phyloP scores from a whole-genome alignment of 2,329 filamentous ascomycete genomes.

The Claviceps sp. region DNA sequence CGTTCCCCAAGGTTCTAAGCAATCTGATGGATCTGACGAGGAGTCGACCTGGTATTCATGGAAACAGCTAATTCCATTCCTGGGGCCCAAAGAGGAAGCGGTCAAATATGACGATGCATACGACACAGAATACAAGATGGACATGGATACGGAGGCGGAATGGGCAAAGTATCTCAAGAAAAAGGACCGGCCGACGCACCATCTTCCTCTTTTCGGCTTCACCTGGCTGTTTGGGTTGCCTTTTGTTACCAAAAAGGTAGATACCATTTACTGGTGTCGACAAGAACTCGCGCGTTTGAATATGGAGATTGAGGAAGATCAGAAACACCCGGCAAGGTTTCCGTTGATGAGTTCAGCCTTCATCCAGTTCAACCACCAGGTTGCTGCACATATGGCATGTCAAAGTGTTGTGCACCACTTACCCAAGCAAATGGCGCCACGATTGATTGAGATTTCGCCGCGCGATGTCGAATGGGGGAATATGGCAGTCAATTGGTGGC shows the following conservation, averaged over 20 bases:
- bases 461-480: constrained; percentile 94
- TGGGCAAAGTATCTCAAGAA: constrained; percentile 77
- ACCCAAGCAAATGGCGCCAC: constrained; percentile 84
- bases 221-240: constrained; percentile 70
- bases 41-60: constrained; percentile 39
- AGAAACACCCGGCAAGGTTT: constrained; percentile 71
- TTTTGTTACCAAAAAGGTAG: constrained; percentile 75
- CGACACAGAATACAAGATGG: constrained; percentile 42
- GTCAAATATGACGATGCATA: constrained; percentile 50
- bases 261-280: constrained; percentile 86
- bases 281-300: constrained; percentile 79
- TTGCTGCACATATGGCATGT: constrained; percentile 95
- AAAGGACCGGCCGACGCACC: constrained; percentile 75
- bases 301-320: constrained; percentile 81
- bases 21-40: constrained; percentile 23
- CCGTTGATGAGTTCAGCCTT: constrained; percentile 94
- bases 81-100: constrained; percentile 26
- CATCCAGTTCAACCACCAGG: constrained; percentile 96
- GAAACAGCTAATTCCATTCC: constrained; percentile 35
- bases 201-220: constrained; percentile 47
- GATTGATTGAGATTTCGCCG: constrained; percentile 85
- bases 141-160: constrained; percentile 49
- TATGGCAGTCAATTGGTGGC: constrained; percentile 93
- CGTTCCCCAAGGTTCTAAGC: constrained; percentile 41
- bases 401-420: constrained; percentile 84